These are phyloP conservation scores for Entelexis paramagnoliae DNA, from an alignment of 1,139 yeast genomes.

Conservation along the genomic window DNA sequence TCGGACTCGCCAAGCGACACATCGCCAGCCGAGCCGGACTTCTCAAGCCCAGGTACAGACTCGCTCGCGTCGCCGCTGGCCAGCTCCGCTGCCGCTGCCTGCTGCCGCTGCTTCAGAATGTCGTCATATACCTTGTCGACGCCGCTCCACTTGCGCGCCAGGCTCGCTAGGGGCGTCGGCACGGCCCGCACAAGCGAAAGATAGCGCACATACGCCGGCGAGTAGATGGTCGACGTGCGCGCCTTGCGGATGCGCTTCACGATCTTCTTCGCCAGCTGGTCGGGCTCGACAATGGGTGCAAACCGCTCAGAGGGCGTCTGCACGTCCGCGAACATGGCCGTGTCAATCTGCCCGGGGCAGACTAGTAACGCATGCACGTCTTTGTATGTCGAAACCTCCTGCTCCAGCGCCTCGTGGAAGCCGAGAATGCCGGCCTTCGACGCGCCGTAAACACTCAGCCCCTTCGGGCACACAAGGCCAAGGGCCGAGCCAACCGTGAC, in stretches of 20 bases:
- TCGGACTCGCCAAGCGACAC: not conserved
- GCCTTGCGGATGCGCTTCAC: conserved; percentile 52
- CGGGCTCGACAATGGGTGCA: conserved; percentile 75
- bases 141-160: conserved; percentile 19
- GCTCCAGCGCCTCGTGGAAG: conserved; percentile 68
- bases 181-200: conserved; percentile 51
- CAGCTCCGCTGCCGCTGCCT: not conserved
- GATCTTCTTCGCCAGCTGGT: conserved; percentile 49
- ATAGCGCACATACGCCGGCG: conserved; percentile 67
- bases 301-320: conserved; percentile 57
- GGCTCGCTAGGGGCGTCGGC: conserved; percentile 16
- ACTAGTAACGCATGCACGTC: conserved; percentile 66
- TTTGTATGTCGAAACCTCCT: conserved; percentile 44
- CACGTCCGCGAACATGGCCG: conserved; percentile 61
- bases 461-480: conserved; percentile 78
- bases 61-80: not conserved
- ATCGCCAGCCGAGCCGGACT: not conserved
- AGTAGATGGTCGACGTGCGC: conserved; percentile 53
- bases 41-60: not conserved
- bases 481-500: conserved; percentile 73
- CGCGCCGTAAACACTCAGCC: conserved; percentile 75
- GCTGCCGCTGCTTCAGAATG: not conserved
- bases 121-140: conserved; percentile 22
- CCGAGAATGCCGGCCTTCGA: conserved; percentile 79
- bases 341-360: conserved; percentile 78